Evolutionary conservation across 805 yeast species (phyloP).

Genomic region (Saccharomycopsis fodiens): DNA sequence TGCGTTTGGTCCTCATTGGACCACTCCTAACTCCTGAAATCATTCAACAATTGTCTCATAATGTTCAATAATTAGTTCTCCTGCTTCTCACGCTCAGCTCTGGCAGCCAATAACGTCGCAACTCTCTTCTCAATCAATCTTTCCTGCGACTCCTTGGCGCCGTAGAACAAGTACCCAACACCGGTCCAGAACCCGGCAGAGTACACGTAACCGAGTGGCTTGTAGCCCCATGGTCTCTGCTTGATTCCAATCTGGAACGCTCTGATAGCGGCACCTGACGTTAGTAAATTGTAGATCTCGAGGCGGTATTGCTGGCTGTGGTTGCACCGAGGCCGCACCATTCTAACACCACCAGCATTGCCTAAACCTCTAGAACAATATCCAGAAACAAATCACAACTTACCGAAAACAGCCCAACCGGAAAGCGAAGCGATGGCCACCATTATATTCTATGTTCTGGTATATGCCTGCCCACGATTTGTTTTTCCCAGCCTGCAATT

Average conservation of each 20-base stretch:
- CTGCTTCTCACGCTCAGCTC: constrained; percentile 25
- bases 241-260: constrained; percentile 38
- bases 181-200: constrained; percentile 40
- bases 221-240: constrained; percentile 31
- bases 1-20: too few relatives aligned
- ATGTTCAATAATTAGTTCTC: too few relatives aligned
- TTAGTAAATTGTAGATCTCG: too few relatives aligned
- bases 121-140: constrained; percentile 32
- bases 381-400: constrained; percentile 13
- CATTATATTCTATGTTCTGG: constrained; percentile 8
- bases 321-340: too few relatives aligned
- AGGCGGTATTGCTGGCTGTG: too few relatives aligned
- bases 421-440: constrained; percentile 21
- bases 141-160: constrained; percentile 34
- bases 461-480: neutral
- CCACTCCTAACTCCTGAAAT: too few relatives aligned
- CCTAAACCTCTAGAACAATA: too few relatives aligned
- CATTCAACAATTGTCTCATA: too few relatives aligned
- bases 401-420: constrained; percentile 26
- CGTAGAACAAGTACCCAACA: constrained; percentile 33
- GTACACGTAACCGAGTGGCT: constrained; percentile 34
- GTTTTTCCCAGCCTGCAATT: neutral
- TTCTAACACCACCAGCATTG: too few relatives aligned
- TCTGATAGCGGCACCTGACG: constrained; percentile 36
- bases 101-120: constrained; percentile 30